A percentile compares a stretch with the other conserved stretches of the same genome.
Conservation (phyloP, 2,329 filamentous ascomycete species). For the Diaporthe australafricana region DNA sequence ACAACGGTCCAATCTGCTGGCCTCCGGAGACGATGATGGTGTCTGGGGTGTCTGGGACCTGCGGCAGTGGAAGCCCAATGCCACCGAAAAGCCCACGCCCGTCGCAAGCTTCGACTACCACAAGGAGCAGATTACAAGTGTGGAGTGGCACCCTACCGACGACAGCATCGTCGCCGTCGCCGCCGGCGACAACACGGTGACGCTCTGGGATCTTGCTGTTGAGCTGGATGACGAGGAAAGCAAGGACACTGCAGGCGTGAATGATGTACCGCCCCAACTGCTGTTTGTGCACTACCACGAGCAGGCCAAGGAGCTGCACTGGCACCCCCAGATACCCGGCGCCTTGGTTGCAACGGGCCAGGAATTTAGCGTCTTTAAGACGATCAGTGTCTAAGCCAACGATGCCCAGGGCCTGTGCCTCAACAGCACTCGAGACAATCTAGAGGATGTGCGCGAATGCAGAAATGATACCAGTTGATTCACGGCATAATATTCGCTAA, state of each 20-base stretch:
- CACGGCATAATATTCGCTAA: not conserved
- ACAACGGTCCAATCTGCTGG: conserved; percentile 88
- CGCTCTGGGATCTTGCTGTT: conserved; percentile 95
- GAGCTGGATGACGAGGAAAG: conserved; percentile 98
- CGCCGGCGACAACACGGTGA: conserved; percentile 92
- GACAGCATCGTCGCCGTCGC: conserved; percentile 95
- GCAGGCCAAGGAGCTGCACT: conserved; percentile 94
- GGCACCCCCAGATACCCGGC: conserved; percentile 96
- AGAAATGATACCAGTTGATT: conserved; percentile 22
- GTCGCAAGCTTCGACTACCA: conserved; percentile 97
- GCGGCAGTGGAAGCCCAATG: conserved; percentile 86
- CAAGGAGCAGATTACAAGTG: conserved; percentile 93
- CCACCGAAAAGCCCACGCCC: conserved; percentile 72
- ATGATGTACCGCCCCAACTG: conserved; percentile 92
- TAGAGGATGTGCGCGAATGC: not conserved
- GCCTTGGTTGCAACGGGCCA: conserved; percentile 90
- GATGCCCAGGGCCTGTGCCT: not conserved
- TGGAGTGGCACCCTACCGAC: conserved; percentile 98
- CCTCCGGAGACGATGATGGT: conserved; percentile 92
- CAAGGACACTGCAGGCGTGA: conserved; percentile 85
- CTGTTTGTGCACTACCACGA: conserved; percentile 98
- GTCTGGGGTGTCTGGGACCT: conserved; percentile 97
- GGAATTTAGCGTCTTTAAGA: conserved; percentile 87
- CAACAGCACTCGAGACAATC: not conserved
- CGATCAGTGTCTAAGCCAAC: conserved; percentile 77